Evolutionary conservation across 495 filamentous ascomycete genomes (phyloP), one percentile per base, ranked within the genome.

Genomic region (Penicillium egyptiacum): DNA sequence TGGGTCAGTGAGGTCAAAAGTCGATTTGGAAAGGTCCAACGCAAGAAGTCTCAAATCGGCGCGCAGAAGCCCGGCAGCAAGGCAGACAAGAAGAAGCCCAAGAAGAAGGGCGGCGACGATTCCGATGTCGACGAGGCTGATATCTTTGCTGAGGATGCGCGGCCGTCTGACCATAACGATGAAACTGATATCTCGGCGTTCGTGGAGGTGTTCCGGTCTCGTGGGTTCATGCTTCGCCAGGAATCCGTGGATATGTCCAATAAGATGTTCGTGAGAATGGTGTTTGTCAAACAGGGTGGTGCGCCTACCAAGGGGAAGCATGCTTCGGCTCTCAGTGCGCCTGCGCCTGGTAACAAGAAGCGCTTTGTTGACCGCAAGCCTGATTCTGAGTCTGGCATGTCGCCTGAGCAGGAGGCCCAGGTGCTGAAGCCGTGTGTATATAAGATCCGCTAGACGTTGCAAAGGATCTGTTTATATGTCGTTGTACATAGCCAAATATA

Each of bases 261-360:
- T 75, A 96, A 89, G 75, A 98, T 98, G 94, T 98, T 98, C 81
- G 91, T 98, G 50, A 87, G 85, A 68, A 93, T 98, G 91, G 81
- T 84, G 62, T 98, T 98, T 76, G 78, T 94, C 52, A 98, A 97
- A 76, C 83, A 78, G 25, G 79, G 79, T 23, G 77, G 72, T 56
- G 62, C 84, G 39, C 86, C 88, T 4, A 72, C 79, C 12, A 86
- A 81, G 70, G 89, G 90, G 9, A 94, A 92, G 71, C 79, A 86
- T 59, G 83, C 73, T 23, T 67, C 72, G 59, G 55, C 55, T 50
- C 68, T 48, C 57, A 59, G 66, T 68, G 58, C 61, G 60, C 58
- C 74, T 60, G 50, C 76, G 53, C 63, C 76, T 50, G 52, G 65
- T 46, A 70, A 69, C 56, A 85, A 83, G 76, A 86, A 78, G 70